phyloP scores from a whole-genome alignment of 768 basidiomycete genomes.

The Fistulinella prunicolor region DNA sequence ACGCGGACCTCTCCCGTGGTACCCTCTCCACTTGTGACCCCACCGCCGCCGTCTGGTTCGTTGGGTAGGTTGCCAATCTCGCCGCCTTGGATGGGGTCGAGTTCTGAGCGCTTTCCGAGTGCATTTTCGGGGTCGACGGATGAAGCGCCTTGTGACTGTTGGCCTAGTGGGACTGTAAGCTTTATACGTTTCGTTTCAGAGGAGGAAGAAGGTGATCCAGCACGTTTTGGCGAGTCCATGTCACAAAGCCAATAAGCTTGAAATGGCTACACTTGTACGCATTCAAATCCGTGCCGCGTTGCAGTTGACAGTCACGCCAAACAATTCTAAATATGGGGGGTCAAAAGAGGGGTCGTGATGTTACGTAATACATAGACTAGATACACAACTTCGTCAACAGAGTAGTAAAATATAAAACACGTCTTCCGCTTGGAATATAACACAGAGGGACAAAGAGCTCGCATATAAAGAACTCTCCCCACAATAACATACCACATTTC shows the following conservation, averaged over 20 bases:
- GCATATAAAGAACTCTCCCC: no score
- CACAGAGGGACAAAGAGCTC: no score
- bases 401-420: no score
- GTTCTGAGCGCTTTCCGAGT: slow-evolving; percentile 82
- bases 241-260: slow-evolving; percentile 23
- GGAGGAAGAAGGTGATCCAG: slow-evolving; percentile 52
- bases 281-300: slow-evolving; percentile 7
- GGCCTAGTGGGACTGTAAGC: slow-evolving; percentile 44
- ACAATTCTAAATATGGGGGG: slow-evolving; percentile 22
- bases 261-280: slow-evolving; percentile 19
- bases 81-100: slow-evolving; percentile 75
- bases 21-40: slow-evolving; percentile 15
- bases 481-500: no score
- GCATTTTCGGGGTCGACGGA: slow-evolving; percentile 79
- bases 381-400: neutral
- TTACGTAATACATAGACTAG: neutral
- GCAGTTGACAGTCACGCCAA: slow-evolving; percentile 6
- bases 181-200: slow-evolving; percentile 59
- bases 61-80: slow-evolving; percentile 74
- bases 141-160: slow-evolving; percentile 60
- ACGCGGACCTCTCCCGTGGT: slow-evolving; percentile 35
- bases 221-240: slow-evolving; percentile 69
- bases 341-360: slow-evolving; percentile 2
- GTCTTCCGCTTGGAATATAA: no score
- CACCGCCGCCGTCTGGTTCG: slow-evolving; percentile 27